phyloP scores from a whole-genome alignment of 75 land plant genomes.

The Chamaecyparis obtusa region DNA sequence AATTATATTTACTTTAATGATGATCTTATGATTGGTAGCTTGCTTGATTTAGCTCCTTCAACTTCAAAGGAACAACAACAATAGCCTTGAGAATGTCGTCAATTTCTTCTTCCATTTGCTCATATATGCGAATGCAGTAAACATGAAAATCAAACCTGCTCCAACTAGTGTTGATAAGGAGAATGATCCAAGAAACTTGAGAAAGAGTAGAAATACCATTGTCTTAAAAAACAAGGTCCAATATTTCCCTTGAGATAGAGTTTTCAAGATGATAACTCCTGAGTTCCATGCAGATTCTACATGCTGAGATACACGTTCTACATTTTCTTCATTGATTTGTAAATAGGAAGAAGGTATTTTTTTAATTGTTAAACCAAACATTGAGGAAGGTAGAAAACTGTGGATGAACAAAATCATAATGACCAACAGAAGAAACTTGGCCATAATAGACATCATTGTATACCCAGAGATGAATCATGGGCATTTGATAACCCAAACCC shows the following conservation, averaged over 20 bases:
- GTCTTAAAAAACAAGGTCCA: slow-evolving; percentile 48
- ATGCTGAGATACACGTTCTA: slow-evolving; percentile 8
- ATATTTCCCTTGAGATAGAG: slow-evolving; percentile 43
- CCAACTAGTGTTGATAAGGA: slow-evolving; percentile 20
- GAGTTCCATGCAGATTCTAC: slow-evolving; percentile 43
- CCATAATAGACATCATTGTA: slow-evolving; percentile 52
- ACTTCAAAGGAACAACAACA: not conserved
- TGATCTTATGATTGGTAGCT: not conserved
- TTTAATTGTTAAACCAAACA: slow-evolving; percentile 38
- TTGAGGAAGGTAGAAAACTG: slow-evolving; percentile 49
- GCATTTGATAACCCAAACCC: slow-evolving; percentile 91
- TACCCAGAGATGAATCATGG: slow-evolving; percentile 47
- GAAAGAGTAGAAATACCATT: slow-evolving; percentile 14
- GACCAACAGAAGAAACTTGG: slow-evolving; percentile 49
- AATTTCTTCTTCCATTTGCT: slow-evolving; percentile 58
- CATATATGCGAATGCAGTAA: slow-evolving; percentile 52
- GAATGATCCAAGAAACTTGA: slow-evolving; percentile 20
- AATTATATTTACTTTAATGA: not conserved
- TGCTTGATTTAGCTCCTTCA: not conserved
- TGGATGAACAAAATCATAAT: slow-evolving; percentile 54
- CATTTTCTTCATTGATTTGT: slow-evolving; percentile 37
- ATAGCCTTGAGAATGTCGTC: slow-evolving; percentile 20
- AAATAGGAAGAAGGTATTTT: slow-evolving; percentile 25
- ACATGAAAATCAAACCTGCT: slow-evolving; percentile 39
- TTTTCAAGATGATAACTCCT: slow-evolving; percentile 9